phyloP scores from a whole-genome alignment of 202 grass and related monocot genomes.

The Panicum virgatum region DNA sequence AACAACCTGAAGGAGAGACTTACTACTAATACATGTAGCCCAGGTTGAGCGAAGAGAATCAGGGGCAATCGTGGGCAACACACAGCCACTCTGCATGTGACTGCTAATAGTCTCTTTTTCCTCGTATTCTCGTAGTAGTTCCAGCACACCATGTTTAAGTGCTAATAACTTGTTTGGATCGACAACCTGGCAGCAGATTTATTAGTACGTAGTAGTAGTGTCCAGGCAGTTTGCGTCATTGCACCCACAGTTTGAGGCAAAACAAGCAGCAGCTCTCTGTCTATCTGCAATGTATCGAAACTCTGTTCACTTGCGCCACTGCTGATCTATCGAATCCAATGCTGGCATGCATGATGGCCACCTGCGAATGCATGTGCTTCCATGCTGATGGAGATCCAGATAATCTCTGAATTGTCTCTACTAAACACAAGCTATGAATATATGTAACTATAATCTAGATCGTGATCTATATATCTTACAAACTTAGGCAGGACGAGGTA shows the following conservation, averaged over 20 bases:
- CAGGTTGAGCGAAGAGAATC: neutral
- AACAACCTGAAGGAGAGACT: neutral
- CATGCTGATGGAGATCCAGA: neutral
- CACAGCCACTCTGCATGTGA: neutral
- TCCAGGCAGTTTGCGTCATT: neutral
- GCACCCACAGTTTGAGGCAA: constrained; percentile 9
- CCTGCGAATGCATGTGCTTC: neutral
- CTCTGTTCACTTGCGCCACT: neutral
- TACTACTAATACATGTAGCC: neutral
- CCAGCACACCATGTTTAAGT: neutral
- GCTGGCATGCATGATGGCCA: neutral
- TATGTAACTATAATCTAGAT: neutral
- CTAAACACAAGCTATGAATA: neutral
- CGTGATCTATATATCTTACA: neutral
- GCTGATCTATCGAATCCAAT: neutral
- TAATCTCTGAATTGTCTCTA: neutral
- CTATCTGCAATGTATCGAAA: neutral
- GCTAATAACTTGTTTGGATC: neutral
- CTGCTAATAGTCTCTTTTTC: neutral
- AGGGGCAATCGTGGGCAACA: neutral
- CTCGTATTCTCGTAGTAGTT: neutral
- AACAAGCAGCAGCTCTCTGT: neutral
- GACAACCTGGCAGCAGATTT: neutral
- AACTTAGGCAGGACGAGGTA: neutral
- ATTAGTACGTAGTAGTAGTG: too few relatives aligned